A percentile compares a stretch with the other conserved stretches of the same genome.
phyloP scores from a whole-genome alignment of 306 rosid genomes.

The Cicer cuneatum region DNA sequence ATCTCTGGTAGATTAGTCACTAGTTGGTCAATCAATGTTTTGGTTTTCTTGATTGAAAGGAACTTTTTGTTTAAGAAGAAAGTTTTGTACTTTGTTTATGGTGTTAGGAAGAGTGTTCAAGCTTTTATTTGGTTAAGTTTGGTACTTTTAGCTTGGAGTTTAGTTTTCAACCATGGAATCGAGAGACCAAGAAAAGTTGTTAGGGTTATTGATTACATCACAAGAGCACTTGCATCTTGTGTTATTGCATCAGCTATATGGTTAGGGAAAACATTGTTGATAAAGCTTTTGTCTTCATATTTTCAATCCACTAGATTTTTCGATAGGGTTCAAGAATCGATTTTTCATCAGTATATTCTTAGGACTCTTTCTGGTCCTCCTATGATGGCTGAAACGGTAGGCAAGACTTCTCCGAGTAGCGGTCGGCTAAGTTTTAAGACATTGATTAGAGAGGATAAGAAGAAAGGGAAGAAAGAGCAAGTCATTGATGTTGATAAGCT shows the following conservation, averaged over 20 bases:
- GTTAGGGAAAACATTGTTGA: conserved; percentile 65
- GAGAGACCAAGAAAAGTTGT: conserved; percentile 50
- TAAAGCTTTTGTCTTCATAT: conserved; percentile 69
- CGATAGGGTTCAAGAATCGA: conserved; percentile 84
- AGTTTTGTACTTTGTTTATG: conserved; percentile 85
- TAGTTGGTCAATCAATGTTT: conserved; percentile 65
- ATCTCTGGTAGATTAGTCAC: conserved; percentile 74
- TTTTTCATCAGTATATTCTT: conserved; percentile 80
- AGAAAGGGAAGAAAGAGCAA: conserved; percentile 58
- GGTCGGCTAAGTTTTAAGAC: conserved; percentile 67
- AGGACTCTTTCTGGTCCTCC: conserved; percentile 82
- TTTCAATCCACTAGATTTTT: conserved; percentile 81
- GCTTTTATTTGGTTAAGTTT: conserved; percentile 71
- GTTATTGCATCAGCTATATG: conserved; percentile 73
- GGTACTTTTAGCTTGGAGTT: conserved; percentile 74
- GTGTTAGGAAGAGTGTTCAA: conserved; percentile 74
- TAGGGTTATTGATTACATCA: conserved; percentile 56
- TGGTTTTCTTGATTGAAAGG: conserved; percentile 72
- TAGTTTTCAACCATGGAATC: conserved; percentile 58
- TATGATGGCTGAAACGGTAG: conserved; percentile 55
- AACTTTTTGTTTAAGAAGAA: conserved; percentile 76
- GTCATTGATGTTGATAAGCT: conserved; percentile 87
- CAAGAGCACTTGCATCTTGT: conserved; percentile 67
- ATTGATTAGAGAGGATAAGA: conserved; percentile 44
- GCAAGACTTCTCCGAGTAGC: conserved; percentile 42